Evolutionary conservation across 148 eudicot genomes (phyloP), one percentile per base, ranked within the genome.

Genomic region (Nyssa sinensis): DNA sequence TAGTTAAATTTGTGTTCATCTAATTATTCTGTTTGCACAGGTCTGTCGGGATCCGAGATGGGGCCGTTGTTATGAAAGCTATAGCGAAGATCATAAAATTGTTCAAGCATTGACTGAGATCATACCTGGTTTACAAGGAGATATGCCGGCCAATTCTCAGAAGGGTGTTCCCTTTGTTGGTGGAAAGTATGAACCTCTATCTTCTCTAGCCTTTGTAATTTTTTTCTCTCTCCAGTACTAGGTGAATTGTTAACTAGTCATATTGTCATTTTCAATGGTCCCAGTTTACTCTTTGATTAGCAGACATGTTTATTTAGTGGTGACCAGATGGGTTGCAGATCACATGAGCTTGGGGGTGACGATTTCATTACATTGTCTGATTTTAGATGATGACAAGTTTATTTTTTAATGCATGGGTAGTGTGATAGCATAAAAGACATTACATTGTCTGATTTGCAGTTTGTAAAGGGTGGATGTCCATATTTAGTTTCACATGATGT

Each of bases 1-100:
- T 14, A 8, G 30, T 24, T 61, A 47, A 49, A 55, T 28, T 37
- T 28, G 7, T 16, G 58, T 71, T 57, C 39, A 27, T 27, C 37
- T 72, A 23, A 72, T 30, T 8, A 41, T 35, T 19, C 31, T 49
- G 28, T 23, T 60, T 69, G 27, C 24, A 31, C 70, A 89, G 93
- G 93, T 93, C 19, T 93, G 97, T 64, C 73, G 93, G 73, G 91
- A 93, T 74, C 95, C 95, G 39, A 81, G 95, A 79, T 93, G 97
- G 97, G 97, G 97, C 27, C 79, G 97, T 64, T 92, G 97, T 77
- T 90, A 86, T 25, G 97, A 92, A 80, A 92, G 97, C 77, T 92
- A 90, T 37, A 92, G 97, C 35, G 96, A 91, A 75, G 97, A 92
- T 79, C 92, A 76, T 39, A 80, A 33, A 44, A 86, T 93, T 47